Evolutionary conservation across 345 rosid species (phyloP), one percentile per base, ranked within the genome.

Genomic region (Salix koriyanagi): DNA sequence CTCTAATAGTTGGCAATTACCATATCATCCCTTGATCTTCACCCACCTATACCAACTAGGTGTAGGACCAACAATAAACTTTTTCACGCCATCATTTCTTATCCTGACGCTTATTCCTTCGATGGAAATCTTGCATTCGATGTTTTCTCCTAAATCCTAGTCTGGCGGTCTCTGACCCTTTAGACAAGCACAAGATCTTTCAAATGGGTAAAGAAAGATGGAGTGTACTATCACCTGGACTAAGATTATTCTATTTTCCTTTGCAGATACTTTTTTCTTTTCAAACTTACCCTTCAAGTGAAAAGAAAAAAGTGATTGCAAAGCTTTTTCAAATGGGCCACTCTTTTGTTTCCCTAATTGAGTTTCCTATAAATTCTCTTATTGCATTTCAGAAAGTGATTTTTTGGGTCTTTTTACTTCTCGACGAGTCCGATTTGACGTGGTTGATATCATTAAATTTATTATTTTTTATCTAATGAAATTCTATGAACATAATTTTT

Each of bases 41-140:
- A 0, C 84, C 92, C 25, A 91, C 88, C 28, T 94, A 97, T 76
- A 87, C 88, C 1, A 76, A 83, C 83, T 81, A 80, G 52, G 92
- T 97, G 73, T 84, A 79, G 39, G 98, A 94, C 72, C 60, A 84
- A 25, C 25, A 25, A 82, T 61, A 85, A 86, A 39, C 90, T 85
- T 83, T 92, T 97, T 82, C 97, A 94, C 83, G 94, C 94, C 15
- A 85, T 82, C 8, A 88, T 95, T 16, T 84, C 91, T 42, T 95
- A 95, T 75, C 97, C 97, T 7, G 99, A 95, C 70, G 85, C 89
- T 23, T 89, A 97, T 65, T 93, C 96, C 21, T 88, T 90, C 3
- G 99, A 93, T 58, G 99, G 97, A 15, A 90, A 88, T 81, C 93
- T 93, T 65, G 97, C 96, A 42, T 76, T 88, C 37, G 97, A 95